phyloP scores from a whole-genome alignment of 441 rosid genomes.

The Croton laevigatus region DNA sequence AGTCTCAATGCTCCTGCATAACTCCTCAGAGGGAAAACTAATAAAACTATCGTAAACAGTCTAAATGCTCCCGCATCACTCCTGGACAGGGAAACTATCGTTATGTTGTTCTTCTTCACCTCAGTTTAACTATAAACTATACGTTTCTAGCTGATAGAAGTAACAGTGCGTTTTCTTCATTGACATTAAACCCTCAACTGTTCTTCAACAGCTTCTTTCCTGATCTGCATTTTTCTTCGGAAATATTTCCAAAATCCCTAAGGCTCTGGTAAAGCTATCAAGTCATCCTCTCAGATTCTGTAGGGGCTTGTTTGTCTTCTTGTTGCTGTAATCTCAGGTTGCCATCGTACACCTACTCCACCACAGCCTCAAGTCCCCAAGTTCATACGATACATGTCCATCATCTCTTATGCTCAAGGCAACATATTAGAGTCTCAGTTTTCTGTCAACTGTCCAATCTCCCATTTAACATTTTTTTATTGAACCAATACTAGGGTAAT shows the following conservation, averaged over 20 bases:
- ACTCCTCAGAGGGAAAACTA: too few relatives aligned
- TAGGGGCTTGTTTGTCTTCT: constrained; percentile 44
- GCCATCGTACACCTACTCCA: constrained; percentile 51
- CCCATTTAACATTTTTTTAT: background rate
- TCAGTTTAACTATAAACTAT: too few relatives aligned
- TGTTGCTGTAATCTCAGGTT: constrained; percentile 27
- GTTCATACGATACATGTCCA: constrained; percentile 60
- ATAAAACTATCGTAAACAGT: too few relatives aligned
- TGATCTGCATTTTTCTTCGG: background rate
- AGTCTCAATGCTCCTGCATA: too few relatives aligned
- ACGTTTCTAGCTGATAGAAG: too few relatives aligned
- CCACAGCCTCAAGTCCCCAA: constrained; percentile 63
- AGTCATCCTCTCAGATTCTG: constrained; percentile 10
- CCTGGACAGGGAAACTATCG: too few relatives aligned
- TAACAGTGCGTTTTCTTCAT: too few relatives aligned
- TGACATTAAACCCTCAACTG: too few relatives aligned
- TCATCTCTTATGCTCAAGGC: constrained; percentile 85
- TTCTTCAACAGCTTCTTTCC: too few relatives aligned
- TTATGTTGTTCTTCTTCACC: too few relatives aligned
- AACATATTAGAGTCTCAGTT: constrained; percentile 72
- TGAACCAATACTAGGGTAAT: background rate
- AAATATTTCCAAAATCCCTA: constrained; percentile 56
- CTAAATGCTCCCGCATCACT: too few relatives aligned
- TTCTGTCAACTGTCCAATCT: constrained; percentile 28
- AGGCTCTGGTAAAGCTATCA: constrained; percentile 24